A percentile compares a stretch with the other conserved stretches of the same genome.
phyloP scores from a whole-genome alignment of 1,284 basidiomycete genomes.

The Phellinidium pouzarii region DNA sequence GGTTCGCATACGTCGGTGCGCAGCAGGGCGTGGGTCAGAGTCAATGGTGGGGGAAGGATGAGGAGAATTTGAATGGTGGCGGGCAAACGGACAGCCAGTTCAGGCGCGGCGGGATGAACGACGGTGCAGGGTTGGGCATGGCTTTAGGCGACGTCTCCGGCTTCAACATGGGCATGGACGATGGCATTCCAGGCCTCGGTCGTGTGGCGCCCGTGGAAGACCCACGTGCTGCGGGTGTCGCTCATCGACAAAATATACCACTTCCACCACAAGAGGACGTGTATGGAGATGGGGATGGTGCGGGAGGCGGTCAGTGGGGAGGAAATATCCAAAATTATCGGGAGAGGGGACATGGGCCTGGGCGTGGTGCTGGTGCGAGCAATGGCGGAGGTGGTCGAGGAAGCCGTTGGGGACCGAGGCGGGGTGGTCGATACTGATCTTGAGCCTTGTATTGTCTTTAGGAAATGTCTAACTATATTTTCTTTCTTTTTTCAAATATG shows the following conservation, averaged over 20 bases:
- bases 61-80: constrained; percentile 24
- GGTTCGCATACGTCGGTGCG: constrained; percentile 17
- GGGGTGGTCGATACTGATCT: constrained; percentile 6
- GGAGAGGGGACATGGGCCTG: constrained; percentile 25
- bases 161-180: constrained; percentile 31
- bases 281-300: constrained; percentile 22
- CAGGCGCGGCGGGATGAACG: constrained; percentile 1
- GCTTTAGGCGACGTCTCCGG: constrained; percentile 19
- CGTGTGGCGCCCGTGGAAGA: constrained; percentile 24
- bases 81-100: neutral
- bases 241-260: constrained; percentile 26
- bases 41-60: constrained; percentile 35
- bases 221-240: neutral
- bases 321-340: constrained; percentile 4
- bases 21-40: constrained; percentile 3
- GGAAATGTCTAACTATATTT: too few relatives aligned
- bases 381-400: constrained; percentile 23
- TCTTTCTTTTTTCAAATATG: too few relatives aligned
- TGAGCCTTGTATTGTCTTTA: too few relatives aligned
- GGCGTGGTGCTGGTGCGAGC: constrained; percentile 22
- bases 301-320: constrained; percentile 1
- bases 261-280: constrained; percentile 28
- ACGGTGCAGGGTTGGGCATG: neutral
- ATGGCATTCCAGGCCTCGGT: constrained; percentile 52
- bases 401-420: constrained; percentile 13